Conservation (phyloP, 2,329 filamentous ascomycete species). For the Sphaerulina vaccinii region DNA sequence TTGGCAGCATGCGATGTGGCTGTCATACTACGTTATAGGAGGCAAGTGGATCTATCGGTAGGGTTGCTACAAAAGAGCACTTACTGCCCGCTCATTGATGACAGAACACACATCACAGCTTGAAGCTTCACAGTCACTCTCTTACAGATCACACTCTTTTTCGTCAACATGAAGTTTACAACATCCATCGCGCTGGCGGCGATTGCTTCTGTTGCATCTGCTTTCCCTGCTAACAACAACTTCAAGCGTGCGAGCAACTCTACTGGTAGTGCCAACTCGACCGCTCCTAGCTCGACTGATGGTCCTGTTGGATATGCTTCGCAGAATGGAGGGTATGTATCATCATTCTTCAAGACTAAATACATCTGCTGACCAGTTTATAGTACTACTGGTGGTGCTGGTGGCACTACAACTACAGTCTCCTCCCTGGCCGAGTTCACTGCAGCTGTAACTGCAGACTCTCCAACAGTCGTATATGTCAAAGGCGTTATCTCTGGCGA, state of each 20-base stretch:
- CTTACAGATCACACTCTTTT: conserved; percentile 5
- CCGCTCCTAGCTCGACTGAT: background rate
- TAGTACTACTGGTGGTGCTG: conserved; percentile 49
- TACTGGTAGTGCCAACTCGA: background rate
- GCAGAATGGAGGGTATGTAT: conserved; percentile 29
- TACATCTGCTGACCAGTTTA: background rate
- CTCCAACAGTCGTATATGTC: conserved; percentile 47
- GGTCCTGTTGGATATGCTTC: conserved; percentile 30
- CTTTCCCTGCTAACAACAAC: conserved; percentile 18
- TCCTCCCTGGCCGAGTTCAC: conserved; percentile 45
- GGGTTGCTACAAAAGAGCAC: background rate
- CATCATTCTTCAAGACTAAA: background rate
- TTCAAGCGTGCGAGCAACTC: conserved; percentile 8
- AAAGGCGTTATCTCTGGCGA: conserved; percentile 39
- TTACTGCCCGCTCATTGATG: background rate
- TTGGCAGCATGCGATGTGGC: background rate
- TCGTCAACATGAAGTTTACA: conserved; percentile 17
- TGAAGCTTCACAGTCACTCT: conserved; percentile 11
- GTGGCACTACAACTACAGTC: conserved; percentile 47
- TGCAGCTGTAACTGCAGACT: conserved; percentile 37
- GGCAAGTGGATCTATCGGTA: background rate
- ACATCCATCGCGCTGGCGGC: conserved; percentile 30
- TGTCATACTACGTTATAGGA: background rate
- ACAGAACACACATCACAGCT: background rate
- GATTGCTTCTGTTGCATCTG: conserved; percentile 25